Evolutionary conservation across 305 asterid species (phyloP), one percentile per base, ranked within the genome.

Genomic region (Rubia balearica): DNA sequence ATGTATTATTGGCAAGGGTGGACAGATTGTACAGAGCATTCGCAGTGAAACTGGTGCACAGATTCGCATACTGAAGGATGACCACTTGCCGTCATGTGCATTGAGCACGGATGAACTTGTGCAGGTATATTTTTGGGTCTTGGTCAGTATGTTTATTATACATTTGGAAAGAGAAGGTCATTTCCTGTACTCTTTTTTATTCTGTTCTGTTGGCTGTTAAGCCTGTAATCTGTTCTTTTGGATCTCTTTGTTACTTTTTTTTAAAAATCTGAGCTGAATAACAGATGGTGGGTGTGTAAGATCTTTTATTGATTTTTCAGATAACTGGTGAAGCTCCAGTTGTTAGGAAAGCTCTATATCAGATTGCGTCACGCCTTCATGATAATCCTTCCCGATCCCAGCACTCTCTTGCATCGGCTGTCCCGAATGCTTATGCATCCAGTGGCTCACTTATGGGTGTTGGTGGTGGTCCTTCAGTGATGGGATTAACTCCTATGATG

Each of bases 341-440:
- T 65, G 96, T 91, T 63, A 89, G 82, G 84, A 91, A 85, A 76
- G 98, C 98, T 76, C 89, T 91, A 16, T 79, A 79, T 83, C 89
- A 89, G 80, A 82, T 89, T 71, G 89, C 97, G 24, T 76, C 94
- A 62, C 89, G 89, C 17, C 88, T 91, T 68, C 96, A 85, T 81
- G 97, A 87, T 64, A 93, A 93, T 81, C 98, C 97, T 17, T 93
- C 98, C 10, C 84, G 96, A 66, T 83, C 96, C 69, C 98, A 91
- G 81, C 97, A 93, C 75, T 73, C 85, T 74, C 89, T 93, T 71
- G 79, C 96, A 49, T 89, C 96, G 69, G 65, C 94, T 74, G 88
- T 65, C 60, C 88, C 92, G 17, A 78, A 65, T 73, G 79, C 69
- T 49, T 86, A 85, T 74, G 74, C 96, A 63, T 81, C 96, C 64